Evolutionary conservation across 139 green algal species (phyloP), one percentile per base, ranked within the genome.

Genomic region (Yamagishiella unicocca): DNA sequence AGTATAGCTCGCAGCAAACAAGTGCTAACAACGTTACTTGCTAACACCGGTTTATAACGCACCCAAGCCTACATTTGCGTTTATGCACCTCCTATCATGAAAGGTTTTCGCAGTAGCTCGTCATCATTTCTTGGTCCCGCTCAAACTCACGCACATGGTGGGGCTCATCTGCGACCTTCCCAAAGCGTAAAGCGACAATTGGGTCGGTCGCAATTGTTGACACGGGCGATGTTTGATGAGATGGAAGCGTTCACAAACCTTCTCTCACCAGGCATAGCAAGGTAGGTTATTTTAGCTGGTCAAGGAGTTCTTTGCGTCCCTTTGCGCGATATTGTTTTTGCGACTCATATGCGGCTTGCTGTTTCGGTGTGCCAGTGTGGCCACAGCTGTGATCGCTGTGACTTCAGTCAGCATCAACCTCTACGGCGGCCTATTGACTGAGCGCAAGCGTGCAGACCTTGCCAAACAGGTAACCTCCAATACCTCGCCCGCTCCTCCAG

Each of bases 401-500:
- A 73, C 67, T 27, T 90, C 84, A 27, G 88, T 96, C 37, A 90
- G 70, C 33, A 54, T 92, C n/a, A 96, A 96, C 77, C 80, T 94
- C 6, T 93, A 90, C 53, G 93, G 89, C 29, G 88, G 88, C 45
- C 42, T 95, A 27, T 62, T 91, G 22, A 93, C 91, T 0, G 93
- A 96, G 55, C 75, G 85, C 22, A 93, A 95, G 50, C 79, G 90
- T 0, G 93, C 91, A 0, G 90, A 96, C 70, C 64, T 95, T 25
- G 76, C 84, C 5, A 85, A 90, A 21, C 84, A 88, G 89, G 84
- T 88, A 42, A 27, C 67, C 2, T 3, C 43, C 5, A 55, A 35
- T 22, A 6, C 67, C 10, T 31, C 4, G 35, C 12, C n/a, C 14
- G 10, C 37, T 25, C n/a, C n/a, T n/a, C n/a, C n/a, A n/a, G n/a